A percentile compares a stretch with the other conserved stretches of the same genome.
These are phyloP conservation scores for Haplographium delicatum DNA, from an alignment of 495 filamentous ascomycete species.

Conservation along the genomic window DNA sequence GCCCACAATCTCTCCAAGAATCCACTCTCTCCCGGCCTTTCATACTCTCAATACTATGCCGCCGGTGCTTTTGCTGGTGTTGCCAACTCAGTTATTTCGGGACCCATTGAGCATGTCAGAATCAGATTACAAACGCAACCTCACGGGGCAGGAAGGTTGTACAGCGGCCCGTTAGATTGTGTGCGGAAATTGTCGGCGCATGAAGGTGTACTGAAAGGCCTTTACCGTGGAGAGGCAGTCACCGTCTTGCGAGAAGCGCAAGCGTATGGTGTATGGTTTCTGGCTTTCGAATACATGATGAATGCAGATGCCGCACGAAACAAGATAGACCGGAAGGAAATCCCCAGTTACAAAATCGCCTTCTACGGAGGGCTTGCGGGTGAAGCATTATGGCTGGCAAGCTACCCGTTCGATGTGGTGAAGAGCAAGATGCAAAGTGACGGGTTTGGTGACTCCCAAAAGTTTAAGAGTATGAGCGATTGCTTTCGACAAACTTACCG, in stretches of 20 bases:
- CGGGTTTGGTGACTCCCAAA: conserved; percentile 62
- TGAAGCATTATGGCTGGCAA: conserved; percentile 86
- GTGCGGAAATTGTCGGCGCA: conserved; percentile 71
- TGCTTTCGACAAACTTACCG: conserved; percentile 81
- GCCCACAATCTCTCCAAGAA: conserved; percentile 52
- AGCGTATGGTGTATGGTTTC: conserved; percentile 94
- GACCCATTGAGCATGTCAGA: conserved; percentile 94
- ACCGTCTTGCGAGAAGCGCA: conserved; percentile 86
- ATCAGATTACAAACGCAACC: conserved; percentile 98
- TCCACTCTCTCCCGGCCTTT: conserved; percentile 43
- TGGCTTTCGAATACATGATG: conserved; percentile 95
- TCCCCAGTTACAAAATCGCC: conserved; percentile 80
- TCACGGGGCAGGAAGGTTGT: conserved; percentile 72
- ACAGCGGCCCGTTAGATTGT: conserved; percentile 83
- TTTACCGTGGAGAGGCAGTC: conserved; percentile 84
- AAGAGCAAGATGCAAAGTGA: conserved; percentile 99
- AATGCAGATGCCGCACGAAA: conserved; percentile 76
- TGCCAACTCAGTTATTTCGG: conserved; percentile 82
- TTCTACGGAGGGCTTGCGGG: conserved; percentile 90
- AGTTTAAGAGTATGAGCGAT: conserved; percentile 79
- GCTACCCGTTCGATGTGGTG: conserved; percentile 93
- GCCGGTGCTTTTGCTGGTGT: conserved; percentile 90
- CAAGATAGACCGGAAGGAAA: conserved; percentile 63
- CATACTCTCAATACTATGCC: conserved; percentile 81
- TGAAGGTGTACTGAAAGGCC: conserved; percentile 58